Base-by-base conservation (phyloP, 768 basidiomycete genomes). In the Kwoniella mangroviensis region DNA sequence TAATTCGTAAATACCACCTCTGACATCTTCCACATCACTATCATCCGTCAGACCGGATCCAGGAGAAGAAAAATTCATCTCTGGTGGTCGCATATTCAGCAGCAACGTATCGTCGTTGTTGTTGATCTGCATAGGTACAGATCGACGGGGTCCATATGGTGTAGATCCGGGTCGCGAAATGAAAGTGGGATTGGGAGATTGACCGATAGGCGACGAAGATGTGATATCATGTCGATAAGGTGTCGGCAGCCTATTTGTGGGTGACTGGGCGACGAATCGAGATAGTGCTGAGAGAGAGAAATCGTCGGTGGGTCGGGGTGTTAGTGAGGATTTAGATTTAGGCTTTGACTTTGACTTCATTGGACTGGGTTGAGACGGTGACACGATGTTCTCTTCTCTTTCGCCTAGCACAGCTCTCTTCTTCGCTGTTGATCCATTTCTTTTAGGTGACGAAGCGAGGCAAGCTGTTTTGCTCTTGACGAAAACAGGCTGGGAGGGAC, bases 91-190 rank as follows among this genome's bases (percentile, higher is more conserved):
- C 56, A 70, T 72, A 24, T 71, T 53, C 21, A 74, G 21, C 43
- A 74, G 24, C 41, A 71, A 22, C 3, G 73, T 71, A 24, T 62
- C 67, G 21, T 74, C 72, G 21, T 68, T 61, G 21, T 68, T 61
- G 28, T 57, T 59, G 24, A 60, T 5, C 22, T 51, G 43, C n/a
- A 69, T 9, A 41, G 56, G 26, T 49, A 71, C 63, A 6, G 65
- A 71, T 3, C 13, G 22, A 9, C 67, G 45, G 12, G 65, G 61
- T 21, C 57, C 26, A 52, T 68, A 65, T 15, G 71, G 71, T 15
- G 71, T 72, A 15, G 51, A 45, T 0, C 63, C 67, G 10, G 71
- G 67, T 22, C 52, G n/a, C 4, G 70, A 71, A n/a, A 9, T 45
- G 45, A 34, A 17, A 2, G 57, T 28, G 10, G 22, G 11, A 11